Conservation (phyloP, 495 filamentous ascomycete genomes). For the Penicillium canariense region DNA sequence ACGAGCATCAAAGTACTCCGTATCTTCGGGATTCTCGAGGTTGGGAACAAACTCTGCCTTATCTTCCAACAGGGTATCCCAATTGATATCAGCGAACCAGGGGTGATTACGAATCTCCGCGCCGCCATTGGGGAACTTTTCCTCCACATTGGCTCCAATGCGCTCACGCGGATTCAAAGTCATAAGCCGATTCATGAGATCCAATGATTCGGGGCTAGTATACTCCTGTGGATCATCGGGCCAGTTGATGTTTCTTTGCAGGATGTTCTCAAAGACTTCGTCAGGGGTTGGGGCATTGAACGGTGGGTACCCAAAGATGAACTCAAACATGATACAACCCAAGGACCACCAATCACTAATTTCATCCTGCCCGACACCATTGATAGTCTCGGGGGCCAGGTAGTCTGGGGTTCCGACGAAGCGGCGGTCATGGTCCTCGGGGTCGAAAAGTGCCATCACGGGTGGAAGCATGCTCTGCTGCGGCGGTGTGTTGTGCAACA, state of each 20-base stretch:
- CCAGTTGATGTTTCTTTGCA: constrained; percentile 86
- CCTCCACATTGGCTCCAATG: constrained; percentile 78
- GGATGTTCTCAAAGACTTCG: constrained; percentile 94
- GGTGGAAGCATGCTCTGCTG: constrained; percentile 84
- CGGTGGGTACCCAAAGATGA: constrained; percentile 86
- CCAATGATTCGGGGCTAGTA: constrained; percentile 81
- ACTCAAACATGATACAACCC: constrained; percentile 96
- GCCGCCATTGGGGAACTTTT: constrained; percentile 76
- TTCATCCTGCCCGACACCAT: constrained; percentile 90
- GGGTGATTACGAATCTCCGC: constrained; percentile 85
- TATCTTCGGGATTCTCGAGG: constrained; percentile 92
- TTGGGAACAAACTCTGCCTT: constrained; percentile 94
- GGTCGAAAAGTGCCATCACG: constrained; percentile 93
- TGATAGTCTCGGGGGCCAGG: constrained; percentile 94
- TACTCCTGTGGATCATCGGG: constrained; percentile 68
- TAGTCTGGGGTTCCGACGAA: constrained; percentile 99
- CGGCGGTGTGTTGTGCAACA: constrained; percentile 59
- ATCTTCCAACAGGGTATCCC: constrained; percentile 86
- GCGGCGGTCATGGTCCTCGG: constrained; percentile 85
- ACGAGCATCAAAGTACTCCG: constrained; percentile 93
- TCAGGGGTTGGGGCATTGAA: constrained; percentile 92
- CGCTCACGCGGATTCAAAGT: constrained; percentile 75
- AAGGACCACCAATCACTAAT: constrained; percentile 99
- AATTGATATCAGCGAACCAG: constrained; percentile 87
- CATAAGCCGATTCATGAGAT: constrained; percentile 88